Base-by-base conservation (phyloP, 2,329 filamentous ascomycete genomes). In the Phaeomoniella chlamydospora region DNA sequence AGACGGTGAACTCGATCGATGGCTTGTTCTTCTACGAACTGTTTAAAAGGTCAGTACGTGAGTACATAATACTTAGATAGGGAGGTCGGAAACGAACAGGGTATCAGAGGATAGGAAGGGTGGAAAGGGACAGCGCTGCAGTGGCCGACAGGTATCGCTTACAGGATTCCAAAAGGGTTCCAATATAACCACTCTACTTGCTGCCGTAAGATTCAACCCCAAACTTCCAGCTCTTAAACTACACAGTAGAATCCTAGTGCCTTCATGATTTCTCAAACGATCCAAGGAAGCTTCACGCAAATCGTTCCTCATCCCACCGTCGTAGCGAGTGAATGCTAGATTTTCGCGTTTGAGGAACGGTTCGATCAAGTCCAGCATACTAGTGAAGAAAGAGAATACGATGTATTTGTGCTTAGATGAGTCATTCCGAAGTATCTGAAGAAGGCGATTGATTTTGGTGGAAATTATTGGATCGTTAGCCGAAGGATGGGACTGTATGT, bases 161-260 rank as follows among this genome's bases (percentile, higher is more conserved):
- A 80, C 77, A 2, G 86, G 90, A 56, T 98, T 98, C 90, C 90
- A 98, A 59, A 98, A 98, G 0, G 90, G 90, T 57, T 98, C 90
- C 31, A 98, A 68, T 47, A 98, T 93, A 36, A 98, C 77, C 3
- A 98, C 90, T 13, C 90, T 73, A 42, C 81, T 90, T 6, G 90
- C 90, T 0, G 87, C 90, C 4, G 90, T 98, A 36, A 98, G 66
- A 56, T 98, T 98, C 17, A 98, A 73, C 2, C 90, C 90, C 32
- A 98, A 60, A 34, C 84, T 87, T 44, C 90, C 90, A 50, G 90
- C 96, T 49, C 93, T 90, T 44, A 98, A 68, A 59, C 83, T 92
- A 59, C 90, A 98, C 12, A 98, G 76, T 33, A 98, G 64, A 3
- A 98, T 76, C 4, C 90, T 73, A 11, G 81, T 90, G 18, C 67